phyloP scores from a whole-genome alignment of 352 stramenopile genomes.

The Blastocystis sp. region DNA sequence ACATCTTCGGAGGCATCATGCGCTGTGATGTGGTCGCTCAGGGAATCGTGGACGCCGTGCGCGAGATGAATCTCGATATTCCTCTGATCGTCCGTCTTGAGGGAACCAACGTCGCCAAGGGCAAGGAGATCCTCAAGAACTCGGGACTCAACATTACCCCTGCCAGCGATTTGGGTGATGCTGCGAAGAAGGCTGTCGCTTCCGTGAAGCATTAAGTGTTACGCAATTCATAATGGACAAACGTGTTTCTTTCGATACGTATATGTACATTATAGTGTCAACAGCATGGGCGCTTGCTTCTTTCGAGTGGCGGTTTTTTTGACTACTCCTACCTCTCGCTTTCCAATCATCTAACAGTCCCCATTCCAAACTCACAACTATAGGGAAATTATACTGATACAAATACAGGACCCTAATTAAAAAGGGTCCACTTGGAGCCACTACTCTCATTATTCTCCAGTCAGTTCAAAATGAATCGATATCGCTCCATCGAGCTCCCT shows the following conservation, averaged over 20 bases:
- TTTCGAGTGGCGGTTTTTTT: not conserved
- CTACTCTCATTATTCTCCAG: slow-evolving; percentile 41
- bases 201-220: slow-evolving; percentile 53
- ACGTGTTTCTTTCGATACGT: not conserved
- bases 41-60: slow-evolving; percentile 86
- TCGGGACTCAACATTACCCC: slow-evolving; percentile 85
- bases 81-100: slow-evolving; percentile 93
- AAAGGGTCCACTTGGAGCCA: not conserved
- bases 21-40: slow-evolving; percentile 86
- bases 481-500: not conserved
- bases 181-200: slow-evolving; percentile 80
- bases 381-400: not conserved
- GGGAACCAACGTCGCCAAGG: slow-evolving; percentile 88
- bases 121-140: slow-evolving; percentile 79
- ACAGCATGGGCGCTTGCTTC: no score
- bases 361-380: not conserved
- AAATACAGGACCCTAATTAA: not conserved
- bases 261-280: not conserved
- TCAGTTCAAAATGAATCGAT: not conserved
- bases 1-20: slow-evolving; percentile 99
- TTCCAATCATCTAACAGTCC: not conserved
- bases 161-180: slow-evolving; percentile 83
- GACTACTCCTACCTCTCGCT: slow-evolving; percentile 31
- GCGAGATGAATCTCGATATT: slow-evolving; percentile 87
- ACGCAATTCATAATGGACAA: not conserved